Evolutionary conservation across 495 filamentous ascomycete genomes (phyloP).

Genomic region (Beverwykella pulmonaria): DNA sequence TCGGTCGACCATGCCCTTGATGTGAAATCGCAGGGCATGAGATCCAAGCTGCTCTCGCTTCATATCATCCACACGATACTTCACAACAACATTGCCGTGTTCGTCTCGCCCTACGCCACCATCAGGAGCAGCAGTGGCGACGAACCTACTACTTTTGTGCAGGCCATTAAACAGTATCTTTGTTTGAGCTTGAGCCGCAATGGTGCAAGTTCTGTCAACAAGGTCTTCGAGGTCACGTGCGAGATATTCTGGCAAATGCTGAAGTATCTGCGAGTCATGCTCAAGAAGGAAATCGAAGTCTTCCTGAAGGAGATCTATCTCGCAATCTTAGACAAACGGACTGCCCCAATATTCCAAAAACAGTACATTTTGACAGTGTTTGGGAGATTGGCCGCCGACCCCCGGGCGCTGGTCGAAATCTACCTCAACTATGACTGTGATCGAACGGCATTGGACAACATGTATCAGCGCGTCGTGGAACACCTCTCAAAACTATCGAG

Average conservation of each 20-base stretch:
- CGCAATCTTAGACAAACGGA: constrained; percentile 84
- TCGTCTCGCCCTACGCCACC: constrained; percentile 84
- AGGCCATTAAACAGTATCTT: constrained; percentile 93
- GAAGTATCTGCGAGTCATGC: constrained; percentile 86
- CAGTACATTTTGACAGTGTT: constrained; percentile 86
- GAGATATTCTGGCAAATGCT: constrained; percentile 98
- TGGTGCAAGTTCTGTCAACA: constrained; percentile 85
- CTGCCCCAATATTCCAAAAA: constrained; percentile 86
- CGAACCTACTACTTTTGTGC: constrained; percentile 87
- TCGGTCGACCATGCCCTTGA: constrained; percentile 90
- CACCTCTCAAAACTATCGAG: constrained; percentile 84
- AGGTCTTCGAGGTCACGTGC: constrained; percentile 92
- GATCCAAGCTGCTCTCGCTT: constrained; percentile 92
- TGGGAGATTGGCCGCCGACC: constrained; percentile 79
- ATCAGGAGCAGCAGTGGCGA: constrained; percentile 83
- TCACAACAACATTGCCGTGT: constrained; percentile 84
- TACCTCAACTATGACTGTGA: constrained; percentile 99
- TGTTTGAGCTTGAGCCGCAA: constrained; percentile 93
- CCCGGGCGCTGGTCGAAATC: constrained; percentile 86
- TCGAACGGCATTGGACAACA: constrained; percentile 87
- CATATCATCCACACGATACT: constrained; percentile 92
- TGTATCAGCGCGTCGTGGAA: constrained; percentile 92
- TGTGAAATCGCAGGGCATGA: constrained; percentile 90
- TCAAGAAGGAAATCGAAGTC: constrained; percentile 99
- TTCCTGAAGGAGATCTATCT: constrained; percentile 98